Evolutionary conservation across 345 rosid genomes (phyloP).

Genomic region (Lepidium aucheri): DNA sequence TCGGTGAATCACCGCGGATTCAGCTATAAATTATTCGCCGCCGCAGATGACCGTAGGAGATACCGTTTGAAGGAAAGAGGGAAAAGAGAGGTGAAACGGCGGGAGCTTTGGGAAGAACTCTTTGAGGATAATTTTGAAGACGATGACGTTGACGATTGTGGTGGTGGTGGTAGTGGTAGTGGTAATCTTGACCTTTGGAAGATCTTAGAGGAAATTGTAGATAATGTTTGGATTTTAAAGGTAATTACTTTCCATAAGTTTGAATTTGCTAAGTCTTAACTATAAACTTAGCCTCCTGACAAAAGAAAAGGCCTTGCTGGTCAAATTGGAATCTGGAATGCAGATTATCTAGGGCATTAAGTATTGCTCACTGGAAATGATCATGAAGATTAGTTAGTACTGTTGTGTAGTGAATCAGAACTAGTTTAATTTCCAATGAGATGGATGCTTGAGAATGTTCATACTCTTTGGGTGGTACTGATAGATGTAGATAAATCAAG

Average conservation of each 20-base stretch:
- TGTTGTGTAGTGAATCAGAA: background rate
- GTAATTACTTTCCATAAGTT: constrained; percentile 1
- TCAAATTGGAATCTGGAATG: background rate
- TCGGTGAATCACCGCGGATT: constrained; percentile 13
- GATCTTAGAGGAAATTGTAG: constrained; percentile 21
- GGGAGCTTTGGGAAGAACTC: constrained; percentile 27
- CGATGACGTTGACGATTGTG: background rate
- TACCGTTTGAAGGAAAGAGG: background rate
- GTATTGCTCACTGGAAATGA: background rate
- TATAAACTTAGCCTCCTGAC: background rate
- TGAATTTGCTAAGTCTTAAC: background rate
- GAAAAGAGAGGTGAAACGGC: constrained; percentile 3
- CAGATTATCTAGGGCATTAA: background rate
- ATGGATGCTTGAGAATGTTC: background rate
- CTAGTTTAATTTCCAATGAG: background rate
- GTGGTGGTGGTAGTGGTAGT: background rate
- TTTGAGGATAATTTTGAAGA: constrained; percentile 24
- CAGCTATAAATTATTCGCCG: background rate
- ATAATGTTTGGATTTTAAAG: constrained; percentile 33
- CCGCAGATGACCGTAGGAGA: background rate
- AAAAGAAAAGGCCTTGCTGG: background rate
- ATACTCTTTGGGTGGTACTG: background rate
- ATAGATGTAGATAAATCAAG: background rate
- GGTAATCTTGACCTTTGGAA: constrained; percentile 16
- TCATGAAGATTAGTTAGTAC: background rate